Evolutionary conservation across 177 flowering plant genomes (phyloP).

Genomic region (Vitis hybrid): DNA sequence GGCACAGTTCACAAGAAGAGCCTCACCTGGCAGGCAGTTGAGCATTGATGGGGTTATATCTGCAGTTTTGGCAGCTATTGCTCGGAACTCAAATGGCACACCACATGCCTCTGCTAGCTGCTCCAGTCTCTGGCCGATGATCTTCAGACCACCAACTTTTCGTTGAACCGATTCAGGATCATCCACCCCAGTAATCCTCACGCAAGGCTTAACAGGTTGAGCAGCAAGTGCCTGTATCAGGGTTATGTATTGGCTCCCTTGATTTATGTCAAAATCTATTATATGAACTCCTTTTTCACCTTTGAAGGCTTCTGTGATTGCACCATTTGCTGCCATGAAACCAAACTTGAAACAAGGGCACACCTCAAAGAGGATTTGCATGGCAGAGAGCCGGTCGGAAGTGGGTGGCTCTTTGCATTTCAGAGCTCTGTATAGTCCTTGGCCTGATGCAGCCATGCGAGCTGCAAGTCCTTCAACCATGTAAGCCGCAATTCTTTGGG

Average conservation of each 20-base stretch:
- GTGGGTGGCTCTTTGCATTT: slow-evolving; percentile 93
- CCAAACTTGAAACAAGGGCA: slow-evolving; percentile 98
- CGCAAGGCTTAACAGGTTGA: slow-evolving; percentile 38
- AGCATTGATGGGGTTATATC: slow-evolving; percentile 67
- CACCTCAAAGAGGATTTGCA: slow-evolving; percentile 94
- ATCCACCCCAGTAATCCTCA: slow-evolving; percentile 89
- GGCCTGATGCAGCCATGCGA: slow-evolving; percentile 82
- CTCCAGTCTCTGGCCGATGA: slow-evolving; percentile 75
- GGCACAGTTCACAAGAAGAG: slow-evolving; percentile 87
- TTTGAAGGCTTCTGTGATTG: slow-evolving; percentile 70
- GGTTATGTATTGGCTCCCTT: slow-evolving; percentile 89
- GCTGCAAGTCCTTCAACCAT: slow-evolving; percentile 99
- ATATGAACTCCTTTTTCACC: slow-evolving; percentile 75
- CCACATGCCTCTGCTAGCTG: slow-evolving; percentile 56
- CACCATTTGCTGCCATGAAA: slow-evolving; percentile 91
- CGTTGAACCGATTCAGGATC: slow-evolving; percentile 96
- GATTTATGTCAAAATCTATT: slow-evolving; percentile 90
- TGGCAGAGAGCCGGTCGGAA: slow-evolving; percentile 86
- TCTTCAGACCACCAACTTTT: slow-evolving; percentile 65
- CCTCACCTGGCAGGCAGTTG: slow-evolving; percentile 56
- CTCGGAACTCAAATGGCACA: slow-evolving; percentile 75
- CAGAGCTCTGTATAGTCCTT: slow-evolving; percentile 70
- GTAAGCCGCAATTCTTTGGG: slow-evolving; percentile 89
- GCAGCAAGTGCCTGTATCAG: slow-evolving; percentile 68
- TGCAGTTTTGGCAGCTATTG: slow-evolving; percentile 56